Base-by-base conservation (phyloP, 257 asterid genomes). In the Schizonepeta tenuifolia region DNA sequence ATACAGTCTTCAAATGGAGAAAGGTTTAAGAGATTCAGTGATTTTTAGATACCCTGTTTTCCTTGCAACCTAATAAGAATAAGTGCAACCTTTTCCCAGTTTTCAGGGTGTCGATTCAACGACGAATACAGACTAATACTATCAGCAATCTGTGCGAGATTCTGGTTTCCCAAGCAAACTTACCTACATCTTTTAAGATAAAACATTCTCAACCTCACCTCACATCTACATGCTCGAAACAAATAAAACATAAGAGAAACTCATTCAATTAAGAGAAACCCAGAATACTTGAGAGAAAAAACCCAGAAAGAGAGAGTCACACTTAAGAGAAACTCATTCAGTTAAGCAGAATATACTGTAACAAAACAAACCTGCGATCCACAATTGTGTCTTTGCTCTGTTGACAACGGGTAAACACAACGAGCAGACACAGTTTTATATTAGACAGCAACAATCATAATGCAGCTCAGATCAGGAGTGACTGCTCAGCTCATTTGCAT, bases 361-460 rank as follows among this genome's bases (percentile, higher is more conserved):
- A 7, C 15, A 21, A 28, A 28, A 26, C 65, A 8, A 60, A 60
- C 66, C 66, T 60, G 46, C 5, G 9, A 60, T 35, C 47, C 47
- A 33, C 46, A 22, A 6, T 26, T 12, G 14, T 60, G 26, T 60
- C 46, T 33, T 60, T 47, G 28, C 15, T 13, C 24, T 35, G 46
- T 35, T n/a, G 66, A 35, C 35, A 15, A 35, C 63, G 13, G 40
- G 20, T 20, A 12, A 56, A 56, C 13, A 56, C 13, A 47, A 47
- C 8, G 63, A 60, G 66, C 66, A 60, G 47, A 59, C 65, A 59
- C 14, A 24, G 5, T 15, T 60, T n/a, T 33, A 35, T 10, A 59
- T 59, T 59, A 59, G 65, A 59, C 8, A 21, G 24, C 44, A 59
- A 59, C 15, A 15, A 60, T 9, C 26, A 7, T 13, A 18, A 5